phyloP scores from a whole-genome alignment of 192 early-diverging fungal species.

The Spinellus fusiger region DNA sequence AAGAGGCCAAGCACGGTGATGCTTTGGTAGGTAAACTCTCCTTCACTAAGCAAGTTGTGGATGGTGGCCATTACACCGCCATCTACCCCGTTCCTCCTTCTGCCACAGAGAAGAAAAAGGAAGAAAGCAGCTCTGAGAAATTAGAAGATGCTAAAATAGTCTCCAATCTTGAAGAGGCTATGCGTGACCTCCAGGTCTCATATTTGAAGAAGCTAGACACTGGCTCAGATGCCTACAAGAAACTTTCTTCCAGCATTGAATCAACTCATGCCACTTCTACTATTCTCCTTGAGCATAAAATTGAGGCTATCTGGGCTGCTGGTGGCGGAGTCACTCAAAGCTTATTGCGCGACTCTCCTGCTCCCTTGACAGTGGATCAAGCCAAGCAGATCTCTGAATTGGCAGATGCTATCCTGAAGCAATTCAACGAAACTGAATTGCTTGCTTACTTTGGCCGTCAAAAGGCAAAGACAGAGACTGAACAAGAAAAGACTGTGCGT shows the following conservation, averaged over 20 bases:
- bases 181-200: conserved; percentile 73
- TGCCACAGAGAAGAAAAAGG: conserved; percentile 39
- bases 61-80: conserved; percentile 41
- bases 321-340: conserved; percentile 35
- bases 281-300: conserved; percentile 44
- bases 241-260: conserved; percentile 56
- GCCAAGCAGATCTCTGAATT: conserved; percentile 45
- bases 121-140: conserved; percentile 25
- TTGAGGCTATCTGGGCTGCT: conserved; percentile 43
- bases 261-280: conserved; percentile 50
- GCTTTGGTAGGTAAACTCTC: conserved; percentile 64
- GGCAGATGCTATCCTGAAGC: conserved; percentile 50
- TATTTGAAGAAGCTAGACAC: conserved; percentile 73
- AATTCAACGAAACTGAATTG: conserved; percentile 57
- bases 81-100: conserved; percentile 47
- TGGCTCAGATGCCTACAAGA: conserved; percentile 47
- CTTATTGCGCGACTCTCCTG: conserved; percentile 29
- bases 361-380: conserved; percentile 33
- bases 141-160: conserved; percentile 43
- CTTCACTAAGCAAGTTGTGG: conserved; percentile 39
- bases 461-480: conserved; percentile 38
- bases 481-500: conserved; percentile 48
- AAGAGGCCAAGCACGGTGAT: conserved; percentile 75
- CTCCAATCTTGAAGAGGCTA: conserved; percentile 57
- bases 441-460: conserved; percentile 60